Evolutionary conservation across 805 yeast genomes (phyloP).

Genomic region (Lachancea mirantina): DNA sequence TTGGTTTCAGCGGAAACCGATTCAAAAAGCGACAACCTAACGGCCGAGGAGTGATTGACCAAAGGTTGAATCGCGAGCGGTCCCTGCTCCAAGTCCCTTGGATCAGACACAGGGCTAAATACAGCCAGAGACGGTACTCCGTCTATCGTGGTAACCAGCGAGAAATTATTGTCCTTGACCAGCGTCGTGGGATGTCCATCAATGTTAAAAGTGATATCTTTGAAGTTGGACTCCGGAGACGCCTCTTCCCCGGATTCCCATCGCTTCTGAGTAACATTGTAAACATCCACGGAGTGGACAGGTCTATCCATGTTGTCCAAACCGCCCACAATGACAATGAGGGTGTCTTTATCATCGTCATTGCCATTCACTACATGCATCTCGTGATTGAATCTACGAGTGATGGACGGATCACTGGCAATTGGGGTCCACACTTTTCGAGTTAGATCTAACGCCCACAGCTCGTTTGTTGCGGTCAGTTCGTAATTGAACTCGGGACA

Average conservation of each 20-base stretch:
- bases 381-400: constrained; percentile 47
- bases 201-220: constrained; percentile 16
- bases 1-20: constrained; percentile 15
- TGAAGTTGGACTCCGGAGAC: constrained; percentile 8
- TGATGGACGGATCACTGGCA: constrained; percentile 32
- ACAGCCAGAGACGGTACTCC: constrained; percentile 24
- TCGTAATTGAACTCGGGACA: constrained; percentile 32
- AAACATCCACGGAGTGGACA: constrained; percentile 25
- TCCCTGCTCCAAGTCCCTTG: constrained; percentile 11
- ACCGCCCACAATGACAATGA: constrained; percentile 30
- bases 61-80: constrained; percentile 33
- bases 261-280: constrained; percentile 21
- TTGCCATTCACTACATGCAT: constrained; percentile 32
- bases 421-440: constrained; percentile 48
- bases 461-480: constrained; percentile 48
- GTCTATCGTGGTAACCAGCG: constrained; percentile 25
- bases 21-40: constrained; percentile 23
- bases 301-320: constrained; percentile 28
- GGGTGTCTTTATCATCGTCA: constrained; percentile 27
- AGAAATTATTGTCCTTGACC: constrained; percentile 18
- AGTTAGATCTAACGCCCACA: constrained; percentile 59
- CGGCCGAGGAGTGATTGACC: constrained; percentile 27
- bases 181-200: constrained; percentile 16
- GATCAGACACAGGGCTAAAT: constrained; percentile 14
- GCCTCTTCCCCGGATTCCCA: constrained; percentile 25